Evolutionary conservation across 495 filamentous ascomycete species (phyloP), one percentile per base, ranked within the genome.

Genomic region (Aspergillus kassunensis): DNA sequence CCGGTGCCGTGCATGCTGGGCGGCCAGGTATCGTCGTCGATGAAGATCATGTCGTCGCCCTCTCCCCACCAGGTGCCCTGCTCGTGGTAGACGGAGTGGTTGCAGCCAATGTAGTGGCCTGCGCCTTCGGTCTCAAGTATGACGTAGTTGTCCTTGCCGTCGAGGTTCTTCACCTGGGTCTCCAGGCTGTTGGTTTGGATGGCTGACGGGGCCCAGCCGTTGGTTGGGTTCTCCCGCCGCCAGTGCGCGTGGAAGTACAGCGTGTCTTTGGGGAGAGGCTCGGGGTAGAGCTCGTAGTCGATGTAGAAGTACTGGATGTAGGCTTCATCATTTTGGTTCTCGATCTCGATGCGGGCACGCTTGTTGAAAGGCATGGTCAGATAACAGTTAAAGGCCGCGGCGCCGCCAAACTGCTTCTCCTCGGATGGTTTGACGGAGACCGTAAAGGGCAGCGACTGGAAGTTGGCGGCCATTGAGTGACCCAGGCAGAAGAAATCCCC

Each of bases 41-140:
- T 61, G 55, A 62, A 62, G 44, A 62, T 62, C 59, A 62, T 62
- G 42, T 62, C 59, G 40, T 62, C 59, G 20, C 59, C 59, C 31
- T 62, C 59, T 19, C 59, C 59, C 59, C 59, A 62, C 59, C 59
- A 62, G 8, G 59, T 58, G 13, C 59, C 55, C 25, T 62, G 59
- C 11, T 51, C 53, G 36, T 62, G 59, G 12, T 19, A 16, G 16
- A 62, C 59, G 24, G 59, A 62, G 33, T 62, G 59, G 34, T 62
- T 62, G 44, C 59, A 62, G 35, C 59, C 59, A 18, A 62, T 56
- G 31, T 53, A 62, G 6, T 53, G 48, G 6, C 59, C 59, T 2
- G 49, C 43, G 13, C 59, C 59, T 21, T 53, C 45, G 19, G 59
- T 62, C 27, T 62, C 59, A 5, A 62, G 42, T 18, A 52, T 23